Evolutionary conservation across 108 stramenopile species (phyloP).

Genomic region (Cyclotella cryptica): DNA sequence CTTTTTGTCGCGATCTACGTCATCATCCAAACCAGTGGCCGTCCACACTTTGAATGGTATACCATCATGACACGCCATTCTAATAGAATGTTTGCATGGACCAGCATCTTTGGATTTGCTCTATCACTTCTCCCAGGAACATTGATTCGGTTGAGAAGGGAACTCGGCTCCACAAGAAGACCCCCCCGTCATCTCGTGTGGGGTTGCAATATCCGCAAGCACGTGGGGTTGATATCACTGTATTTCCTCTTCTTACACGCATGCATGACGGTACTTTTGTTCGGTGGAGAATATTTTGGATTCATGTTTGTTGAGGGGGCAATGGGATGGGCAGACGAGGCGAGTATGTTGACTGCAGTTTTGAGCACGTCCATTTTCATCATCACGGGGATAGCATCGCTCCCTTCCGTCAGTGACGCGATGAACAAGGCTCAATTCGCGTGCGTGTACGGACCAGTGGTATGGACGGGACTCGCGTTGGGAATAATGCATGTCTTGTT

Average conservation of each 20-base stretch:
- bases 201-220: slow-evolving; percentile 37
- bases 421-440: slow-evolving; percentile 36
- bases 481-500: slow-evolving; percentile 34
- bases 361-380: slow-evolving; percentile 14
- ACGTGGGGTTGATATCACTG: slow-evolving; percentile 29
- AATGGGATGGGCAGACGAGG: slow-evolving; percentile 35
- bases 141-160: slow-evolving; percentile 6
- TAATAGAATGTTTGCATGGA: slow-evolving; percentile 36
- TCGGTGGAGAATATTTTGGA: slow-evolving; percentile 32
- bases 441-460: slow-evolving; percentile 35
- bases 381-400: slow-evolving; percentile 27
- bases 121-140: slow-evolving; percentile 36
- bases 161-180: not conserved
- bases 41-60: slow-evolving; percentile 27
- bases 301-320: not conserved
- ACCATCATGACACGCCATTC: slow-evolving; percentile 22
- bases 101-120: slow-evolving; percentile 31
- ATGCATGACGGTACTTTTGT: slow-evolving; percentile 28
- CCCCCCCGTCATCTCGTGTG: slow-evolving; percentile 17
- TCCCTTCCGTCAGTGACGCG: slow-evolving; percentile 29
- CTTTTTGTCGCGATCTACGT: slow-evolving; percentile 20
- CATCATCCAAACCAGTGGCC: slow-evolving; percentile 16
- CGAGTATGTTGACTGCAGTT: slow-evolving; percentile 26
- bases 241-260: slow-evolving; percentile 32
- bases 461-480: slow-evolving; percentile 30